Conservation (phyloP, 148 eudicot species). For the Gaultheria prostrata region DNA sequence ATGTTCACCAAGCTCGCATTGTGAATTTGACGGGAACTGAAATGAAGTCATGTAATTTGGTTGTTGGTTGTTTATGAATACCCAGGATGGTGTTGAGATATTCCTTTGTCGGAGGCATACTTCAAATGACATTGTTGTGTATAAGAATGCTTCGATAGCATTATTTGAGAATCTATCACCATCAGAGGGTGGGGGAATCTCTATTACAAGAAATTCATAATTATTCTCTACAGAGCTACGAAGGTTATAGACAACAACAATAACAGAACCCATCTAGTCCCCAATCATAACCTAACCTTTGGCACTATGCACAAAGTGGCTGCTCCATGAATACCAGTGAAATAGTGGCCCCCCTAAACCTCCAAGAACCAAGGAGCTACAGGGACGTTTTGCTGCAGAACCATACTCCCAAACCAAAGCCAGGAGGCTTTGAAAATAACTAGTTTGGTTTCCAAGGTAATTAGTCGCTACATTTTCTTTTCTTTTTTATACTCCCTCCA, state of each 20-base stretch:
- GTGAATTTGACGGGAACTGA: neutral
- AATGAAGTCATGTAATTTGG: neutral
- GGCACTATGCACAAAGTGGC: too few relatives aligned
- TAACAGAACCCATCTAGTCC: too few relatives aligned
- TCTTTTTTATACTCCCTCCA: too few relatives aligned
- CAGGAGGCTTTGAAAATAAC: neutral
- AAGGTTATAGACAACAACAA: neutral
- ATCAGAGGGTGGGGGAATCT: neutral
- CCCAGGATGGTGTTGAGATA: neutral
- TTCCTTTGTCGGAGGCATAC: neutral
- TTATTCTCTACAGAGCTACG: neutral
- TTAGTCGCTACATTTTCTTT: neutral
- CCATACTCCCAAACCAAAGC: too few relatives aligned
- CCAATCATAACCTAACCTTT: too few relatives aligned
- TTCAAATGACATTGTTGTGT: neutral
- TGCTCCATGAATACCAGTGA: too few relatives aligned
- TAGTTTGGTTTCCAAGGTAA: neutral
- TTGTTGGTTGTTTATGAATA: neutral
- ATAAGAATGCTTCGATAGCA: neutral
- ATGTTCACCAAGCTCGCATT: neutral
- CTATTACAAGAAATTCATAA: neutral
- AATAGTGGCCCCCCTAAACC: too few relatives aligned
- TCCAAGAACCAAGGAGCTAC: too few relatives aligned
- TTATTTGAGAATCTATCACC: neutral
- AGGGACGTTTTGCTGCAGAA: too few relatives aligned